Base-by-base conservation (phyloP, 2,329 filamentous ascomycete species). In the Gremmenia infestans region DNA sequence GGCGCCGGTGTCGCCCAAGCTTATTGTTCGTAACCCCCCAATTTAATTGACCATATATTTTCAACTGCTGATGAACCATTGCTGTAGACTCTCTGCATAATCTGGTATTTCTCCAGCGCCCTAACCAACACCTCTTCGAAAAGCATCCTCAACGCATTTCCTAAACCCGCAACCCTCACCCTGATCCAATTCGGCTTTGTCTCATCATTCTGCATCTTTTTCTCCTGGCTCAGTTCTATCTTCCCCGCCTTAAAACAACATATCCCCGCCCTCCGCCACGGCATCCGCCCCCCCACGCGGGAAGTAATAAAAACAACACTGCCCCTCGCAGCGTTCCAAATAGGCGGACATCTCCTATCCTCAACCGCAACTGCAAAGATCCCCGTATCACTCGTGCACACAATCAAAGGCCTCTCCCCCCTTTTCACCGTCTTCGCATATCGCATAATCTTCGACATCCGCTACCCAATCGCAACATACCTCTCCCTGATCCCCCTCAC, bases 91-190 rank as follows among this genome's bases (percentile, higher is more conserved):
- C 85, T 97, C 49, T 97, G 93, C 73, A 76, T 92, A 56, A 75
- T 93, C 68, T 97, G 94, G 94, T 99, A 97, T 77, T 82, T 89
- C 71, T 96, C 92, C 23, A 97, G 93, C 45, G 94, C 95, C 60
- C 78, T 97, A 65, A 97, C 94, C 60, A 99, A 97, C 71, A 97
- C 94, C 2, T 97, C 94, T 23, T 97, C 94, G 52, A 99, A 99
- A 75, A 89, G 93, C 17, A 99, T 99, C 68, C 79, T 97, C 59
- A 97, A 91, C 64, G 89, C 90, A 45, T 90, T 97, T 63, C 85
- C 89, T 56, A 94, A 91, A 73, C 93, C 93, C 1, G 88, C 94
- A 35, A 97, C 93, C 19, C 81, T 97, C 66, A 97, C 93, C 1
- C 80, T 96, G 56, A 80, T 96, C 51, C 94, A 99, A 78, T 99